phyloP scores from a whole-genome alignment of 345 rosid species.

The Eucalyptus marginata region DNA sequence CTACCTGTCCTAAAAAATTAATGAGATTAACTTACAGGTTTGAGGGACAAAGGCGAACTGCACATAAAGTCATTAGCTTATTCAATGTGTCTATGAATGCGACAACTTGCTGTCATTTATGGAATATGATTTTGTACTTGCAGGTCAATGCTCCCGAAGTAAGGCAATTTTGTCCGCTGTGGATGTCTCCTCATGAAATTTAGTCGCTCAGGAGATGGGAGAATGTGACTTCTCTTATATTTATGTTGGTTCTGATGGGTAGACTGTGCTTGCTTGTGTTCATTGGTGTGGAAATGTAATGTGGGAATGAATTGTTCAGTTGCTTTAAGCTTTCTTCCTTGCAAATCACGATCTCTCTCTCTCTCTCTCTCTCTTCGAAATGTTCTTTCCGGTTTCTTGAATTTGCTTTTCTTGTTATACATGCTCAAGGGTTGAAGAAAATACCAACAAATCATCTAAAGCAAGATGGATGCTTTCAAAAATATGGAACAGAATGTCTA shows the following conservation, averaged over 20 bases:
- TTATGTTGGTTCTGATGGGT: not conserved
- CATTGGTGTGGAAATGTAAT: not conserved
- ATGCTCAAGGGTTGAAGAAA: not conserved
- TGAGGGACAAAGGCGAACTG: not conserved
- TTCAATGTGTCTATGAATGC: not conserved
- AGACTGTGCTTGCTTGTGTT: not conserved
- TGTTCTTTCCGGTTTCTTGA: not conserved
- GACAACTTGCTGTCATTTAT: not conserved
- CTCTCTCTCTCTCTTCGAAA: not conserved
- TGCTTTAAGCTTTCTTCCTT: not conserved
- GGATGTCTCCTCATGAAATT: not conserved
- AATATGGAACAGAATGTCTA: not conserved
- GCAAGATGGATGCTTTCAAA: not conserved
- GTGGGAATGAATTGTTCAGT: not conserved
- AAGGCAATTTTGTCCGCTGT: not conserved
- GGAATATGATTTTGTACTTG: not conserved
- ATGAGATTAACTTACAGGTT: not conserved
- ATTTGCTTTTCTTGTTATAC: not conserved
- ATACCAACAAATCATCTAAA: not conserved
- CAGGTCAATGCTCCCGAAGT: not conserved
- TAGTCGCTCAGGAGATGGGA: not conserved
- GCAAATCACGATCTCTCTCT: not conserved
- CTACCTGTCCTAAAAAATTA: not conserved
- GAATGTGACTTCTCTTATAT: not conserved
- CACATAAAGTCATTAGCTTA: not conserved